These are phyloP conservation scores for Scytalidium sp. DNA, from an alignment of 2,329 filamentous ascomycete species.

Conservation along the genomic window DNA sequence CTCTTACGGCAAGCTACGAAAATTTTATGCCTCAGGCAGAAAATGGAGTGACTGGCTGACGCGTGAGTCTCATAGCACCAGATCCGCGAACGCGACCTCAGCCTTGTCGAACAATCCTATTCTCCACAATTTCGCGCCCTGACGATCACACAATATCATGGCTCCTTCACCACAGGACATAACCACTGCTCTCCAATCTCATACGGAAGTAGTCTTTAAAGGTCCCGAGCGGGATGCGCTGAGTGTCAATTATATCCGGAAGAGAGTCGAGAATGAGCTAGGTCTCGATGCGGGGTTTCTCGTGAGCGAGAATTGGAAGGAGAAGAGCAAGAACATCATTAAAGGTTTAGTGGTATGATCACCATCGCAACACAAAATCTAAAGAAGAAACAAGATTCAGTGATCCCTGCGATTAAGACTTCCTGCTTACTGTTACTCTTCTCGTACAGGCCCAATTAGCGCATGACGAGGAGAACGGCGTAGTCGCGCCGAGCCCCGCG, in stretches of 20 bases:
- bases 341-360: constrained; percentile 48
- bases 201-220: constrained; percentile 44
- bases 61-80: too few species aligned
- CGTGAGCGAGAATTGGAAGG: constrained; percentile 49
- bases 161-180: constrained; percentile 29
- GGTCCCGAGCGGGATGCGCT: constrained; percentile 41
- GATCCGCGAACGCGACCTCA: background rate
- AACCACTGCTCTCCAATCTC: constrained; percentile 43
- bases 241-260: constrained; percentile 56
- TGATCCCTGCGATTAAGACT: constrained; percentile 2
- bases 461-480: constrained; percentile 23
- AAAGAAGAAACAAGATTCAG: constrained; percentile 12
- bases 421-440: background rate
- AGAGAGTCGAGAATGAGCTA: constrained; percentile 46
- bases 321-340: constrained; percentile 56
- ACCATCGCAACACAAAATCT: constrained; percentile 6
- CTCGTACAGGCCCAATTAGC: constrained; percentile 6
- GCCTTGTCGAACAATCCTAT: background rate
- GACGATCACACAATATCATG: background rate
- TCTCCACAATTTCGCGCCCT: background rate
- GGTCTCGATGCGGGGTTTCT: constrained; percentile 51
- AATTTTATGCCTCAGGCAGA: too few species aligned
- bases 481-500: constrained; percentile 44
- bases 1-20: too few species aligned
- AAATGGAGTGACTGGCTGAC: too few species aligned